Percentiles rank a stretch among this genome's conserved stretches.
Conservation (phyloP, 768 basidiomycete genomes). For the Lactarius quietus region DNA sequence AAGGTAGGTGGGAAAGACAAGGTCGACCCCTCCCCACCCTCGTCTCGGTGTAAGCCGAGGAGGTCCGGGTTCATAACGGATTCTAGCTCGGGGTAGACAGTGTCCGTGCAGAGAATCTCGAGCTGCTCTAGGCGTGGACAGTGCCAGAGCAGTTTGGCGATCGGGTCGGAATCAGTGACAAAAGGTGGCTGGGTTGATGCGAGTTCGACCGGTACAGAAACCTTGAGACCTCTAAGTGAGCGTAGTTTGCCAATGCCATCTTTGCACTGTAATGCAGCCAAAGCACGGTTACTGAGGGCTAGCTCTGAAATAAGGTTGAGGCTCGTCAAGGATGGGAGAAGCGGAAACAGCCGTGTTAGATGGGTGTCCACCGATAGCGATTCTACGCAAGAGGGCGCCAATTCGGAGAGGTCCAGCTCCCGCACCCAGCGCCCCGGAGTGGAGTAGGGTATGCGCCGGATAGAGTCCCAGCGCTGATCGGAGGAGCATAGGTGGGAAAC, state of each 20-base stretch:
- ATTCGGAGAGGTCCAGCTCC: slow-evolving; percentile 61
- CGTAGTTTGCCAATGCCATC: slow-evolving; percentile 22
- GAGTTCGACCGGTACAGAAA: slow-evolving; percentile 17
- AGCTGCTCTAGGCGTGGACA: slow-evolving; percentile 24
- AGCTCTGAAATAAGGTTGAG: slow-evolving; percentile 21
- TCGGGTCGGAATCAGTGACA: neutral
- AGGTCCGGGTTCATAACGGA: slow-evolving; percentile 1
- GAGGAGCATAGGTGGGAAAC: slow-evolving; percentile 52
- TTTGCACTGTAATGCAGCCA: slow-evolving; percentile 15
- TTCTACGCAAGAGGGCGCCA: slow-evolving; percentile 40
- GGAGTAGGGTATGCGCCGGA: slow-evolving; percentile 82
- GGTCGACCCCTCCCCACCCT: slow-evolving; percentile 19
- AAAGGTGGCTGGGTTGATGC: neutral
- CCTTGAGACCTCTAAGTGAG: slow-evolving; percentile 22
- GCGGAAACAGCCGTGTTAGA: slow-evolving; percentile 59
- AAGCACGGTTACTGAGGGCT: slow-evolving; percentile 20
- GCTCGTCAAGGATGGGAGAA: slow-evolving; percentile 35
- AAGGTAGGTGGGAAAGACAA: slow-evolving; percentile 41
- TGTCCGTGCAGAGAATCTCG: slow-evolving; percentile 21
- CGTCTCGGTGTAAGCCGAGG: neutral
- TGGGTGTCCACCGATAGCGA: slow-evolving; percentile 57
- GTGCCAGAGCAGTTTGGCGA: slow-evolving; percentile 10
- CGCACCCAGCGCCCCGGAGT: slow-evolving; percentile 88
- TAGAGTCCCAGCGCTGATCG: slow-evolving; percentile 83
- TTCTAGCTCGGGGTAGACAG: slow-evolving; percentile 14